Evolutionary conservation across 768 basidiomycete genomes (phyloP), one percentile per base, ranked within the genome.

Genomic region (Lactarius evosmus): DNA sequence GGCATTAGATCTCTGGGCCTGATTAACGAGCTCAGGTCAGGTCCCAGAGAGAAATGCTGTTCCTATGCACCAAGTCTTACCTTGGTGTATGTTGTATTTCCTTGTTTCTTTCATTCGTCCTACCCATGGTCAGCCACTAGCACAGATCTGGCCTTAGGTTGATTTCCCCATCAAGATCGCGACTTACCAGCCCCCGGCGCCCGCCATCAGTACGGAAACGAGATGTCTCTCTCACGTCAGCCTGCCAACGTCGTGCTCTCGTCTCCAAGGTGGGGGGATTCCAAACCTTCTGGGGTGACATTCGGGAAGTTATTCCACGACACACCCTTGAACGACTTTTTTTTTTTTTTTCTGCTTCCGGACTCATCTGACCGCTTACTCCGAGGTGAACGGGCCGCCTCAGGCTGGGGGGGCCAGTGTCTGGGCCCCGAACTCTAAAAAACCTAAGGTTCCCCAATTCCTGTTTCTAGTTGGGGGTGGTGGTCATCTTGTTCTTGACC

Each of bases 51-150:
- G 50, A 41, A 55, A 7, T 25, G 19, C 49, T n/a, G 49, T 65
- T 60, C 58, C 56, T 60, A 53, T 56, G 25, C 40, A 49, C 25
- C 60, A 55, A 51, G 44, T 51, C 67, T 50, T 52, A 51, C 65
- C 54, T 56, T 62, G 36, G 65, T 53, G 22, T 36, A 57, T 50
- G 19, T 68, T 68, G 67, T 68, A 56, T 53, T 66, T 49, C 58
- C 19, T 66, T 57, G 60, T 62, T 40, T 53, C 54, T 50, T 41
- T 52, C 27, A 56, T 58, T 12, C 69, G 53, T 16, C 68, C 71
- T 17, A 61, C 60, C 8, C 78, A 78, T 6, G 78, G 75, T 70
- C 94, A 95, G 74, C 93, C 91, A 74, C 87, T 85, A 17, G 85
- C 85, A 72, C 94, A 93, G 72, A 90, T 92, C 0, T 85, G 89